Percentiles rank a stretch among this genome's conserved stretches.
phyloP scores from a whole-genome alignment of 2,329 filamentous ascomycete genomes.

The Colletotrichum sp. region DNA sequence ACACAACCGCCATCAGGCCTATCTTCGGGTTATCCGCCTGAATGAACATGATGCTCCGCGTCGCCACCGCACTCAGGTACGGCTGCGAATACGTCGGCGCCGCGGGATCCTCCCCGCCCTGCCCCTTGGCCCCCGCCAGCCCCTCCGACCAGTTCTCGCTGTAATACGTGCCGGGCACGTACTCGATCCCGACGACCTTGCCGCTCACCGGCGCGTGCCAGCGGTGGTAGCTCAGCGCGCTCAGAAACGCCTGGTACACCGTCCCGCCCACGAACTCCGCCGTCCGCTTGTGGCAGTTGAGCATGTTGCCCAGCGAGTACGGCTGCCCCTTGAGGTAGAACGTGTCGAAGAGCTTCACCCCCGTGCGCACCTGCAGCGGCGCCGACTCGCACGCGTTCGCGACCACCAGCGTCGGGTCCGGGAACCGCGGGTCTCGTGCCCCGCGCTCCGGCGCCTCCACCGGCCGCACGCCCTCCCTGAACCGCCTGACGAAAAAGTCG shows the following conservation, averaged over 20 bases:
- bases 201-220: constrained; percentile 76
- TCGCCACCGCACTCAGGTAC: constrained; percentile 71
- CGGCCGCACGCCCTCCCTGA: constrained; percentile 60
- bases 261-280: constrained; percentile 66
- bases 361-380: constrained; percentile 55
- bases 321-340: constrained; percentile 76
- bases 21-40: constrained; percentile 71
- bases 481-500: constrained; percentile 68
- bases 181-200: constrained; percentile 60
- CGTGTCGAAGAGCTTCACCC: constrained; percentile 59
- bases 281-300: constrained; percentile 59
- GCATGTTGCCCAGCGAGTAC: constrained; percentile 70
- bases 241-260: constrained; percentile 74
- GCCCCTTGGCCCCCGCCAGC: constrained; percentile 18
- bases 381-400: constrained; percentile 70
- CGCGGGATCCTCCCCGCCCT: constrained; percentile 19
- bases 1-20: constrained; percentile 73
- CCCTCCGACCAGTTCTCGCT: constrained; percentile 57
- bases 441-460: constrained; percentile 61
- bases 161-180: constrained; percentile 71
- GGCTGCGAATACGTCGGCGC: constrained; percentile 54
- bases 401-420: constrained; percentile 41
- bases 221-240: constrained; percentile 71
- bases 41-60: constrained; percentile 72
- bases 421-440: not conserved